A percentile compares a stretch with the other conserved stretches of the same genome.
Evolutionary conservation across 352 stramenopile genomes (phyloP).

Genomic region (Phytophthora syringae): DNA sequence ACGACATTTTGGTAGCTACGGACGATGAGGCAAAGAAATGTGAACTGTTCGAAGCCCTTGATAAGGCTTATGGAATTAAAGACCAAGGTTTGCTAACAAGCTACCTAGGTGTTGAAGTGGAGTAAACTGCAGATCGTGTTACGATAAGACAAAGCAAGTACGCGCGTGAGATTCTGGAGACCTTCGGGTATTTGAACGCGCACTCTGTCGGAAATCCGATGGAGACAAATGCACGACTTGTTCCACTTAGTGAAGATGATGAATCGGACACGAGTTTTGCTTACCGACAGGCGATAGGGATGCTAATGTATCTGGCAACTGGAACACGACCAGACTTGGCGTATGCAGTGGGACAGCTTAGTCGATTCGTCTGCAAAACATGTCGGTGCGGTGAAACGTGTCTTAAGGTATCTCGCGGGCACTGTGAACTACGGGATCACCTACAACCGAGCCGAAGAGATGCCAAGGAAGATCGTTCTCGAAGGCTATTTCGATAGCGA

Average conservation of each 20-base stretch:
- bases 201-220: not conserved
- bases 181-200: not conserved
- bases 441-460: not conserved
- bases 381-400: slow-evolving; percentile 2
- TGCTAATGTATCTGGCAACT: slow-evolving; percentile 40
- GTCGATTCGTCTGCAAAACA: slow-evolving; percentile 29
- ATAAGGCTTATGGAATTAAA: slow-evolving; percentile 2
- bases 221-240: not conserved
- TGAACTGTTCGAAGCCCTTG: not conserved
- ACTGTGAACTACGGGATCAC: slow-evolving; percentile 2
- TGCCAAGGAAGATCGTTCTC: not conserved
- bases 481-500: slow-evolving; percentile 17
- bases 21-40: not conserved
- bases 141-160: not conserved
- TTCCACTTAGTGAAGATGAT: not conserved
- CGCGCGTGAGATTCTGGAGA: not conserved
- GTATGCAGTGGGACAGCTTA: slow-evolving; percentile 33
- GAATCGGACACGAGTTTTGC: not conserved
- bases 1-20: not conserved
- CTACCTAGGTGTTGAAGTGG: slow-evolving; percentile 3
- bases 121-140: not conserved
- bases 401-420: not conserved
- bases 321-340: slow-evolving; percentile 29
- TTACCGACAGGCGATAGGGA: slow-evolving; percentile 24
- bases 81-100: not conserved